Evolutionary conservation across 2,329 filamentous ascomycete genomes (phyloP), one percentile per base, ranked within the genome.

Genomic region (Botrytis squamosa): DNA sequence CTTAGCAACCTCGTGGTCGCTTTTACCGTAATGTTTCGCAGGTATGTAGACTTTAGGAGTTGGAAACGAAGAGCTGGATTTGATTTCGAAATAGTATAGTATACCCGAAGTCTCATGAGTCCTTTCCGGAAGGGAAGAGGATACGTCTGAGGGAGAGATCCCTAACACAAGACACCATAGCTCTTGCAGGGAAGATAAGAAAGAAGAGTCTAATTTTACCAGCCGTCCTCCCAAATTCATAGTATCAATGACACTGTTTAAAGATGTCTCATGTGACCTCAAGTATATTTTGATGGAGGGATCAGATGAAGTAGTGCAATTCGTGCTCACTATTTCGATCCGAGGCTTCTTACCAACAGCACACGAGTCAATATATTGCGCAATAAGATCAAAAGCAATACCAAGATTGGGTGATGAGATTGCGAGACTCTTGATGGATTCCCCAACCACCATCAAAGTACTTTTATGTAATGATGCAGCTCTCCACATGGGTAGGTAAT

Each of bases 41-140:
- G 62, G 62, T 8, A 65, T n/a, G 12, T 65, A 65, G 6, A 65
- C 42, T 33, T 65, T 65, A 22, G 62, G 42, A 6, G 62, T 65
- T 14, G 62, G 62, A 44, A 65, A 38, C 25, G 20, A 2, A 10
- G 38, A n/a, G 20, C 62, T 38, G 5, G 42, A 38, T 25, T 65
- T 65, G 8, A 65, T 42, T n/a, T 65, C 62, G n/a, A 65, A 36
- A n/a, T 65, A 42, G 38, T 65, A 42, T 14, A 65, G 62, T 25
- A 65, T 44, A 14, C 62, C 62, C 4, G 62, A 22, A 44, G 62
- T 65, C 25, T 38, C 36, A 46, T 65, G 36, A 42, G 42, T 33
- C 18, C 42, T 38, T 10, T 14, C 8, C 42, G 9, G 62, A 42
- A 65, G n/a, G 6, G 38, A 14, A 38, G 36, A 38, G 36, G 36